A percentile compares a stretch with the other conserved stretches of the same genome.
Evolutionary conservation across 495 filamentous ascomycete genomes (phyloP).

Genomic region (Annulohypoxylon moriforme): DNA sequence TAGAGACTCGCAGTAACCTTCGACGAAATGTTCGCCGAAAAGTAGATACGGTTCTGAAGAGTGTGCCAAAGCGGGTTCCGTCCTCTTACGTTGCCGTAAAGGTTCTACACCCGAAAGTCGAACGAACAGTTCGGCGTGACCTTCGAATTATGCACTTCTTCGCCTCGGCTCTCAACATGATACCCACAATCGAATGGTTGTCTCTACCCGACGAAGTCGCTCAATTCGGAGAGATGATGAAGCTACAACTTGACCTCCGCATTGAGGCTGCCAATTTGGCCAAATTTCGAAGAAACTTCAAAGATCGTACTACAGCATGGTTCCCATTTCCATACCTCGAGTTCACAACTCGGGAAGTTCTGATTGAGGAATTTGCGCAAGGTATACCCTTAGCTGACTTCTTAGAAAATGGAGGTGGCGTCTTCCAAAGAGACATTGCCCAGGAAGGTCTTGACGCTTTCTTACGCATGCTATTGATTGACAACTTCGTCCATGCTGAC

Average conservation of each 20-base stretch:
- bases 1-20: slow-evolving; percentile 65
- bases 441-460: slow-evolving; percentile 98
- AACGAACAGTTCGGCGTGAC: slow-evolving; percentile 88
- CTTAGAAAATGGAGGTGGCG: slow-evolving; percentile 87
- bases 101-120: slow-evolving; percentile 92
- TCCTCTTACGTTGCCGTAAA: slow-evolving; percentile 97
- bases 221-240: slow-evolving; percentile 99
- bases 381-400: slow-evolving; percentile 93
- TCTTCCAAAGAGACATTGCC: slow-evolving; percentile 93
- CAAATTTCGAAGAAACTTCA: slow-evolving; percentile 92
- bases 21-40: slow-evolving; percentile 78
- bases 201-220: slow-evolving; percentile 93
- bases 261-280: slow-evolving; percentile 93
- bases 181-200: slow-evolving; percentile 97
- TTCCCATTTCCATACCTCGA: slow-evolving; percentile 94
- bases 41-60: slow-evolving; percentile 87
- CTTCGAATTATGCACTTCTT: slow-evolving; percentile 95
- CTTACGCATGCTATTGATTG: slow-evolving; percentile 94
- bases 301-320: slow-evolving; percentile 87
- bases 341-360: slow-evolving; percentile 89
- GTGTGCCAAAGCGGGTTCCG: slow-evolving; percentile 82
- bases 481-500: slow-evolving; percentile 99
- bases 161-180: slow-evolving; percentile 81
- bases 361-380: slow-evolving; percentile 96
- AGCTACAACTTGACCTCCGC: slow-evolving; percentile 90